Percentiles rank a stretch among this genome's conserved stretches.
Evolutionary conservation across 139 green algal species (phyloP).

Genomic region (Pseudopediastrum boryanum): DNA sequence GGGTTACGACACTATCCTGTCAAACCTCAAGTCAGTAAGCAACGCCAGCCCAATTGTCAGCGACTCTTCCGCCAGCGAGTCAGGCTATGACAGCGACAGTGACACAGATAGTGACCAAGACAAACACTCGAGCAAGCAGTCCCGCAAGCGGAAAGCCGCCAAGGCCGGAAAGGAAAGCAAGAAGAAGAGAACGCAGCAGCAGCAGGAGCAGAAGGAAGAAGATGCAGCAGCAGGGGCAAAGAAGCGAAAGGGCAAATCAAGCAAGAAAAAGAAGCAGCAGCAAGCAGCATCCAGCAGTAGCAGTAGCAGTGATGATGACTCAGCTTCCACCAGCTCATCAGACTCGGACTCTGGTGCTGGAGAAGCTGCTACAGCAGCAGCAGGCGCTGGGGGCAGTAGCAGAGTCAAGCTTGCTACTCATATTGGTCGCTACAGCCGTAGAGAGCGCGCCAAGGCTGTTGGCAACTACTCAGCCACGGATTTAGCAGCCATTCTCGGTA

Average conservation of each 20-base stretch:
- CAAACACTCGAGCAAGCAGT: too few species aligned
- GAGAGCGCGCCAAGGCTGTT: constrained; percentile 74
- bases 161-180: constrained; percentile 3
- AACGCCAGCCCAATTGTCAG: background rate
- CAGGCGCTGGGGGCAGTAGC: background rate
- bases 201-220: constrained; percentile 18
- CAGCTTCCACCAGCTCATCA: background rate
- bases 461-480: constrained; percentile 74
- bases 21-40: constrained; percentile 68
- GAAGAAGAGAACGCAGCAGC: constrained; percentile 15
- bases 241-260: background rate
- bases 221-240: constrained; percentile 1
- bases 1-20: constrained; percentile 73
- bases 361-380: background rate
- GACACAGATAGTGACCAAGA: constrained; percentile 4
- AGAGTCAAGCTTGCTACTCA: constrained; percentile 56
- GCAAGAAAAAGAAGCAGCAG: background rate
- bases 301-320: constrained; percentile 32
- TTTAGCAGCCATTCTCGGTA: constrained; percentile 82
- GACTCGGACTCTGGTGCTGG: constrained; percentile 34
- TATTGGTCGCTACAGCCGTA: constrained; percentile 68
- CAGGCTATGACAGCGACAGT: constrained; percentile 42
- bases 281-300: background rate
- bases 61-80: constrained; percentile 27
- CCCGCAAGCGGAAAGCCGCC: background rate